phyloP scores from a whole-genome alignment of 176 grass and related monocot genomes.

The Oryza longistaminata region DNA sequence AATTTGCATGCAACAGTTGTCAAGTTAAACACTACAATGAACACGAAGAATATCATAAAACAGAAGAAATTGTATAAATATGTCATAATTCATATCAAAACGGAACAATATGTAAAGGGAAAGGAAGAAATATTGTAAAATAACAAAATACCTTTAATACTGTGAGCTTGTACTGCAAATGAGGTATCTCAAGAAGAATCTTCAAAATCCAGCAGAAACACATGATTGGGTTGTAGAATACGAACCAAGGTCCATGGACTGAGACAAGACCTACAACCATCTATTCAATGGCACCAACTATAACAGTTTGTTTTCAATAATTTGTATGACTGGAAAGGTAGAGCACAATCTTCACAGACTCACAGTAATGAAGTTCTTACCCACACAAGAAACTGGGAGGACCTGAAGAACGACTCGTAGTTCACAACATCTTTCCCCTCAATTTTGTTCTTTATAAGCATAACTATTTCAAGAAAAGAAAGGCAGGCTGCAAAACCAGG shows the following conservation, averaged over 20 bases:
- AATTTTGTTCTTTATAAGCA: slow-evolving; percentile 49
- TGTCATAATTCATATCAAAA: not conserved
- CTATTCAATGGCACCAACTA: slow-evolving; percentile 37
- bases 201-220: slow-evolving; percentile 86
- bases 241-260: slow-evolving; percentile 51
- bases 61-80: not conserved
- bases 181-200: slow-evolving; percentile 75
- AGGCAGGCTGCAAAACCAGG: slow-evolving; percentile 59
- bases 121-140: not conserved
- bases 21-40: not conserved
- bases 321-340: slow-evolving; percentile 11
- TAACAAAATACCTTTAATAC: slow-evolving; percentile 58
- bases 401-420: slow-evolving; percentile 55
- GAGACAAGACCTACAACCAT: slow-evolving; percentile 46
- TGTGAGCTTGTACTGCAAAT: slow-evolving; percentile 66
- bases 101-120: not conserved
- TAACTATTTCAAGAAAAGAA: slow-evolving; percentile 46
- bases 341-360: not conserved
- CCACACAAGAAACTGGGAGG: slow-evolving; percentile 70
- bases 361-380: slow-evolving; percentile 43
- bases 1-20: not conserved
- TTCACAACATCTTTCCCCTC: slow-evolving; percentile 42
- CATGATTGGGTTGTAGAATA: slow-evolving; percentile 66
- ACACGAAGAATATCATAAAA: not conserved
- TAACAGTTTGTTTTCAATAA: slow-evolving; percentile 8